Percentiles rank a stretch among this genome's conserved stretches.
These are phyloP conservation scores for Chaetoceros muelleri DNA, from an alignment of 108 stramenopile genomes.

Conservation along the genomic window DNA sequence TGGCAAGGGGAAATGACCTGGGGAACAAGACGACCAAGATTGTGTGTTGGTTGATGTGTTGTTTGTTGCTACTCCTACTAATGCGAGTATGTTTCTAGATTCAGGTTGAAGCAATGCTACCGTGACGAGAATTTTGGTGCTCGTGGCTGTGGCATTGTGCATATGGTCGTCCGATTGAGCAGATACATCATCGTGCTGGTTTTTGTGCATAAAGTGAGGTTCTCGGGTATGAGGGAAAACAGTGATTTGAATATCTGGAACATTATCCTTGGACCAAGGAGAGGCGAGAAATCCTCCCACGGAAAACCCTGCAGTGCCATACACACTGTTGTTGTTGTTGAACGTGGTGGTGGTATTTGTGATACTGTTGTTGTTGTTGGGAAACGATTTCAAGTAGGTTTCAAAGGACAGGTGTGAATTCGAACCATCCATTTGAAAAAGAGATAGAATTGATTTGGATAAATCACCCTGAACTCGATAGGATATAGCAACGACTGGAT, in stretches of 20 bases:
- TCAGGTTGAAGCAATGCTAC: conserved; percentile 18
- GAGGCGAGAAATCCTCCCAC: conserved; percentile 15
- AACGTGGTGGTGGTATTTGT: too few relatives aligned
- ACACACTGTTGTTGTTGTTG: neutral
- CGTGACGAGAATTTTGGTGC: conserved; percentile 12
- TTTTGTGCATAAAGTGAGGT: conserved; percentile 5
- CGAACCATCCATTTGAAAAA: neutral
- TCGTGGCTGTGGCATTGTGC: neutral
- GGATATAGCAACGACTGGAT: conserved; percentile 1
- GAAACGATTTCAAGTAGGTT: neutral
- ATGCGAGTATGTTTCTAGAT: conserved; percentile 7
- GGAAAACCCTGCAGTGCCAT: conserved; percentile 17
- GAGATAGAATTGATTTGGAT: neutral
- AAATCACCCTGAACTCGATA: neutral
- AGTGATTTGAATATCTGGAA: conserved; percentile 14
- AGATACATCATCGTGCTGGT: neutral
- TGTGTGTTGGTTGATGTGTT: neutral
- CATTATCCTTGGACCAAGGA: conserved; percentile 6
- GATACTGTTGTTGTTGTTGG: neutral
- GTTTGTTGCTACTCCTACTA: neutral
- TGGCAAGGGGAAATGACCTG: conserved; percentile 4
- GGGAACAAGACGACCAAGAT: neutral
- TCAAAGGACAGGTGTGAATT: too few relatives aligned
- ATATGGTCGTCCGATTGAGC: neutral
- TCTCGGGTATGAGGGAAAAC: conserved; percentile 13